These are phyloP conservation scores for Scleroderma bovista DNA, from an alignment of 768 basidiomycete genomes.

Conservation along the genomic window DNA sequence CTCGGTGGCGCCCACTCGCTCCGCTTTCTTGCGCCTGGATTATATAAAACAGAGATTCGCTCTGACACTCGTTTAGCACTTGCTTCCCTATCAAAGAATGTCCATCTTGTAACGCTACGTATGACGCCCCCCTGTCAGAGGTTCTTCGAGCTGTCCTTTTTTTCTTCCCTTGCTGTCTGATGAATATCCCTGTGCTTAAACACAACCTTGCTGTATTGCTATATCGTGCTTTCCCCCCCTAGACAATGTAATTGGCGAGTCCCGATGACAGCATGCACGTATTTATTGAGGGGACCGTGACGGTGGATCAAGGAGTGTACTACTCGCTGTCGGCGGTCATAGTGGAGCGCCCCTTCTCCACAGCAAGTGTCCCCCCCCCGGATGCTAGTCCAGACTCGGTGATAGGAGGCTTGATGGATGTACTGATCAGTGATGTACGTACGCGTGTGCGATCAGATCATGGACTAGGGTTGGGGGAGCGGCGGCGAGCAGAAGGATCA, in stretches of 20 bases:
- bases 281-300: neutral
- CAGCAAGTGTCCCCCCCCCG: no score
- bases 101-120: neutral
- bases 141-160: neutral
- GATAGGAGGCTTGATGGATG: neutral
- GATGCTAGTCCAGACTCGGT: neutral
- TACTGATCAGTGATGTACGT: neutral
- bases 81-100: neutral
- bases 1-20: neutral
- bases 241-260: neutral
- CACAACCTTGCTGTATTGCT: neutral
- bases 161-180: neutral
- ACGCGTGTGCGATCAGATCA: neutral
- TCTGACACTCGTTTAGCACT: neutral
- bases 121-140: neutral
- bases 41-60: neutral
- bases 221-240: neutral
- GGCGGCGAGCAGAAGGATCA: neutral
- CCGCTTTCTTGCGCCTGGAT: neutral
- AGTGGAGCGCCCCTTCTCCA: no score
- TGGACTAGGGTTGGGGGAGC: neutral
- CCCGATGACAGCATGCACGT: neutral
- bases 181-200: neutral
- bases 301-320: neutral
- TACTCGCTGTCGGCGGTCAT: no score